Evolutionary conservation across 768 basidiomycete genomes (phyloP), one percentile per base, ranked within the genome.

Genomic region (Tephrocybe sp.): DNA sequence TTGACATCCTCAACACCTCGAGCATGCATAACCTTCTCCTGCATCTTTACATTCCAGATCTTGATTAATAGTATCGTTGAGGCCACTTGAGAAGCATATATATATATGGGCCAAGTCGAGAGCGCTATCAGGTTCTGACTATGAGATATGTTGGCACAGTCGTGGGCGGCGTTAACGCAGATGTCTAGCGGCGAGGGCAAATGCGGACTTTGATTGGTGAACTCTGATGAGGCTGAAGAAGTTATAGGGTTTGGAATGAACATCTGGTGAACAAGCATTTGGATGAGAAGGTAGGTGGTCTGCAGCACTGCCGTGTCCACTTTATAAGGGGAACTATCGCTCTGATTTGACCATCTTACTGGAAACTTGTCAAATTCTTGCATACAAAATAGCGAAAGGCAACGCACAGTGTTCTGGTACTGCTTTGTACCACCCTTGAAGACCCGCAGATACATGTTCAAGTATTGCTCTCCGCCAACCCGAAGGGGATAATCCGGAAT

Each of bases 361-460:
- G 54, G 8, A 33, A 45, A 40, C 7, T 22, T 9, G 32, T 51
- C 44, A 54, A 22, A 34, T 45, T 40, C 26, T 23, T 4, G 16
- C n/a, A 2, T 23, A 22, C 13, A 39, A 33, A 13, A n/a, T 20
- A n/a, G 43, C 11, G 12, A 31, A 23, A 22, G 23, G 26, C 38
- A 36, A 69, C 84, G 49, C 57, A 88, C 87, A 61, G 59, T 88
- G 83, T 34, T 80, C 73, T 10, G 90, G 91, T 14, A 91, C 69
- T 7, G 76, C 74, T 43, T 85, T 80, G 10, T 79, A 66, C 89
- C 90, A 94, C 51, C 84, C 79, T 52, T 83, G 82, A 59, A 93
- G 72, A 0, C 83, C 84, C 5, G 76, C 73, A 59, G 86, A 85
- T 31, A 92, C 70, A 50, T 88, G 84, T 13, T 79, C 73, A 13